Base-by-base conservation (phyloP, 371 early-diverging fungal species). In the Rhizopus sp. region DNA sequence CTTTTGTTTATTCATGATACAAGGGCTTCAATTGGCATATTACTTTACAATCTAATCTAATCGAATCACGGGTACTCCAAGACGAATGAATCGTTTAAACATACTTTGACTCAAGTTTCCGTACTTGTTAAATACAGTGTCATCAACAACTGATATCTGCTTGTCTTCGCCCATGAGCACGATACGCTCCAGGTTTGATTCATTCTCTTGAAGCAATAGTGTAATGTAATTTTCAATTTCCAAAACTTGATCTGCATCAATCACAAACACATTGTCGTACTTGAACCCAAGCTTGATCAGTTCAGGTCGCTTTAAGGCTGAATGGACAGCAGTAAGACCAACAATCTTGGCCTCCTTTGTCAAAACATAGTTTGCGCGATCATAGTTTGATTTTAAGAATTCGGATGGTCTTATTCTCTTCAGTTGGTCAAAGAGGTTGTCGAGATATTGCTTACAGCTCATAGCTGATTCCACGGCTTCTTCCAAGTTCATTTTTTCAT, bases 191-290 rank as follows among this genome's bases (percentile, higher is more conserved):
- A 98, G 68, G 0, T 88, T 82, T 56, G 79, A 75, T 32, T 79
- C 76, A n/a, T 84, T 65, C 12, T 83, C 81, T 75, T 96, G 96
- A 8, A 97, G 69, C 37, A 91, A 60, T 62, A 99, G 75, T 5
- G 98, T 95, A 33, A 99, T 91, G 58, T 98, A 90, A 3, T 97
- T 88, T 65, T 99, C 99, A 3, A 97, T 86, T 66, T 99, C 99
- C 10, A 97, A 71, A 7, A 98, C 88, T 68, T 99, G 98, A 13
- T 94, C 99, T 0, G 98, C 93, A 69, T 99, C 99, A 68, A 99
- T 99, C 87, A 99, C 90, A 13, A 99, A 81, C 30, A 99, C 87
- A 45, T 84, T 94, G 61, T 98, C 94, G 69, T 93, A 98, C 56
- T 89, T 86, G 84, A 97, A 96, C 5, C 95, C 93, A 9, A 95